Conservation (phyloP, 257 asterid genomes). For the Solanum tarapatanum region DNA sequence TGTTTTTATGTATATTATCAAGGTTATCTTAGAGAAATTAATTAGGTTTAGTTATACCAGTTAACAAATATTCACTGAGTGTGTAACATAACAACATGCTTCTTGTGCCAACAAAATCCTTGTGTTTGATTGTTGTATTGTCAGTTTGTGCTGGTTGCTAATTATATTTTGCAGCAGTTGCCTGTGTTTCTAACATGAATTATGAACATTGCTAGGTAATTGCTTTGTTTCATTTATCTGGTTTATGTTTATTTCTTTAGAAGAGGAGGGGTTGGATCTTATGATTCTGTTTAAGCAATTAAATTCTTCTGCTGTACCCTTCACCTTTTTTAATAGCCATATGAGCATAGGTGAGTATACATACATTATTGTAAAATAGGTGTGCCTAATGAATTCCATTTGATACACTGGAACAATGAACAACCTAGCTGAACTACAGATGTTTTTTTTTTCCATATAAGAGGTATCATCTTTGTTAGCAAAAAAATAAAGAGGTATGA, state of each 20-base stretch:
- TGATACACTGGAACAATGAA: not conserved
- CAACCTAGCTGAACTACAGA: not conserved
- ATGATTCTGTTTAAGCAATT: not conserved
- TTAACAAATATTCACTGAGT: not conserved
- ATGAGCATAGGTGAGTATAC: not conserved
- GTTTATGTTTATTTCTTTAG: not conserved
- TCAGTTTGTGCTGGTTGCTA: not conserved
- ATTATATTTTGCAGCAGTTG: not conserved
- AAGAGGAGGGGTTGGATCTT: not conserved
- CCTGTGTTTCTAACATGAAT: not conserved
- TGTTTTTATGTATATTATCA: not conserved
- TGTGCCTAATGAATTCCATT: not conserved
- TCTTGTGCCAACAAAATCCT: not conserved
- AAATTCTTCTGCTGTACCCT: not conserved
- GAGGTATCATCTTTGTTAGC: not conserved
- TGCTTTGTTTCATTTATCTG: not conserved
- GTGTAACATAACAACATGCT: not conserved
- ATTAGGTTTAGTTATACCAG: not conserved
- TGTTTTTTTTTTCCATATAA: not conserved
- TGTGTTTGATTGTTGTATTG: not conserved
- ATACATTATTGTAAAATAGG: not conserved
- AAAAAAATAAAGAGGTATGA: not conserved
- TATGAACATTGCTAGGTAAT: not conserved
- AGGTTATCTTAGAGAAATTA: not conserved
- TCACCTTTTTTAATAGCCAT: not conserved